Evolutionary conservation across 2,329 filamentous ascomycete genomes (phyloP).

Genomic region (Pseudogymnoascus sp.): DNA sequence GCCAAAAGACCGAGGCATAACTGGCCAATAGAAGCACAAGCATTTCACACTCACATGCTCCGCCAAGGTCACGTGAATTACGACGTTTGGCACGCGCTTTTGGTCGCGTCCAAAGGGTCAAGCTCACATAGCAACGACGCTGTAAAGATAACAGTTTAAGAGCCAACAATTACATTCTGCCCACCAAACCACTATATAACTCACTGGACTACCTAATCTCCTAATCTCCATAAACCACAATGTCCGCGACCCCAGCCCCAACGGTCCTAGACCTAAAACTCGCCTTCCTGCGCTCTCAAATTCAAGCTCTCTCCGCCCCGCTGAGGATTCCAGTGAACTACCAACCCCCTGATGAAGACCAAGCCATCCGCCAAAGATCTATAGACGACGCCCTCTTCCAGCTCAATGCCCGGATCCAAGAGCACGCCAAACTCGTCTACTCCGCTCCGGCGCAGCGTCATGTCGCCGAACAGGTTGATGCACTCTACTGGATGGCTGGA

Average conservation of each 20-base stretch:
- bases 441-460: slow-evolving; percentile 62
- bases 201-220: neutral
- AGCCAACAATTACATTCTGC: neutral
- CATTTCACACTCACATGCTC: slow-evolving; percentile 6
- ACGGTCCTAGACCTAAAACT: slow-evolving; percentile 58
- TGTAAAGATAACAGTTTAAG: neutral
- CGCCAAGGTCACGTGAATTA: neutral
- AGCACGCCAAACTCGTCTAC: slow-evolving; percentile 60
- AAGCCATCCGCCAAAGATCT: slow-evolving; percentile 35
- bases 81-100: neutral
- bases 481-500: slow-evolving; percentile 49
- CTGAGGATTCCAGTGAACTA: slow-evolving; percentile 48
- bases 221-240: neutral
- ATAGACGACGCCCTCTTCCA: slow-evolving; percentile 51
- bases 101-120: neutral
- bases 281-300: slow-evolving; percentile 55
- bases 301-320: slow-evolving; percentile 53
- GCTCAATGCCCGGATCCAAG: slow-evolving; percentile 55
- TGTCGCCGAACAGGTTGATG: slow-evolving; percentile 66
- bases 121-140: neutral
- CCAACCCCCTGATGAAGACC: slow-evolving; percentile 31
- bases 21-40: neutral
- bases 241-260: slow-evolving; percentile 31
- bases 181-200: neutral
- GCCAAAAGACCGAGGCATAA: neutral